Percentiles rank a stretch among this genome's conserved stretches.
phyloP scores from a whole-genome alignment of 257 asterid genomes.

The Linaria vulgaris region DNA sequence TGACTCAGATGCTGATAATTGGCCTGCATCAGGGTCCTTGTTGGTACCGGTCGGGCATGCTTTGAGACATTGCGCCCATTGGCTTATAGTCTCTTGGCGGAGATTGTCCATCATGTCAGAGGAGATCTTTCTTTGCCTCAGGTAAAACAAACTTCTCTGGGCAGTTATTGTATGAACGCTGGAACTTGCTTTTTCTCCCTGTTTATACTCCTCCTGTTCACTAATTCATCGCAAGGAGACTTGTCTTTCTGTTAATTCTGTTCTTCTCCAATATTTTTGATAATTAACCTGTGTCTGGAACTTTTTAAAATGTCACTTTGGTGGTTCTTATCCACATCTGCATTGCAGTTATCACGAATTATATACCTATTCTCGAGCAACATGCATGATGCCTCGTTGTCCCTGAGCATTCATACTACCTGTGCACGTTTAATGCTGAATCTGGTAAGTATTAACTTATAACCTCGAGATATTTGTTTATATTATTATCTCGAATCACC shows the following conservation, averaged over 20 bases:
- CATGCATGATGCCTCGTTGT: constrained; percentile 97
- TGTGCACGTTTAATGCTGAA: constrained; percentile 99
- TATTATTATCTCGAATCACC: neutral
- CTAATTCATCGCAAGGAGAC: neutral
- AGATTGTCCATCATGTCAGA: constrained; percentile 96
- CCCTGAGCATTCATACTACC: constrained; percentile 96
- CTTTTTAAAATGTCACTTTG: constrained; percentile 13
- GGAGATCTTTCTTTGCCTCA: constrained; percentile 93
- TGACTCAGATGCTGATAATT: constrained; percentile 23
- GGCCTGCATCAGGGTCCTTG: constrained; percentile 78
- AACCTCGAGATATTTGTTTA: constrained; percentile 13
- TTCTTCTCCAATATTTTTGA: constrained; percentile 7
- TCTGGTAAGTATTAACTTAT: constrained; percentile 56
- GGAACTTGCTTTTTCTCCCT: constrained; percentile 16
- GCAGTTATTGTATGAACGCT: constrained; percentile 3
- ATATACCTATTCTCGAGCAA: constrained; percentile 97
- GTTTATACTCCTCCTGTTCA: neutral
- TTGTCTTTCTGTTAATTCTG: neutral
- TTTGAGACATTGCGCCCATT: constrained; percentile 95
- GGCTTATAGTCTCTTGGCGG: constrained; percentile 98
- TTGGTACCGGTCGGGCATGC: constrained; percentile 98
- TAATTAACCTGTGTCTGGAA: constrained; percentile 6
- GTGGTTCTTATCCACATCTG: constrained; percentile 26
- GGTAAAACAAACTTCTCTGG: constrained; percentile 43
- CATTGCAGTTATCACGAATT: constrained; percentile 86